These are phyloP conservation scores for Fusarium udum DNA, from an alignment of 2,329 filamentous ascomycete genomes.

Conservation along the genomic window DNA sequence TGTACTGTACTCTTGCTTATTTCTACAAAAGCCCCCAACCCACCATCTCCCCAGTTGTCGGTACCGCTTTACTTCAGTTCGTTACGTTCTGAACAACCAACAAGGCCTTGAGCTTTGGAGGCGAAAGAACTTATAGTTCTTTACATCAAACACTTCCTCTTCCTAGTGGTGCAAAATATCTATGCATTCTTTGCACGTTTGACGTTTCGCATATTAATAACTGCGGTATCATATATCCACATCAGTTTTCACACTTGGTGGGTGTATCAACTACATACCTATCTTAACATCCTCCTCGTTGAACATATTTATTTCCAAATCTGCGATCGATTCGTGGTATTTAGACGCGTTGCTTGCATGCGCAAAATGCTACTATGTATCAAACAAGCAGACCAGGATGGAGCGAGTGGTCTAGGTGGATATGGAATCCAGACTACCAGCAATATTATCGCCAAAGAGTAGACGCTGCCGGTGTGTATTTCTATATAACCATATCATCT, in stretches of 20 bases:
- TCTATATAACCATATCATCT: not conserved
- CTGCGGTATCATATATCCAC: not conserved
- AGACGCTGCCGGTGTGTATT: slow-evolving; percentile 43
- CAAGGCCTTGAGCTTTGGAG: slow-evolving; percentile 14
- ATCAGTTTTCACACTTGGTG: not conserved
- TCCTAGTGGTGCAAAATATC: not conserved
- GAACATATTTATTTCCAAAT: not conserved
- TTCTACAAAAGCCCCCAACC: slow-evolving; percentile 43
- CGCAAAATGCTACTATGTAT: slow-evolving; percentile 45
- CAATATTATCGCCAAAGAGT: slow-evolving; percentile 45
- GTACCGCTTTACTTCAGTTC: slow-evolving; percentile 22
- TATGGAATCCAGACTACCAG: slow-evolving; percentile 38
- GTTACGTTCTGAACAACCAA: slow-evolving; percentile 15
- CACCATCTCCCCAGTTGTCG: slow-evolving; percentile 28
- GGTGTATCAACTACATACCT: not conserved
- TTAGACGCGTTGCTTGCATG: slow-evolving; percentile 16
- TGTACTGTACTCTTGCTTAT: slow-evolving; percentile 7
- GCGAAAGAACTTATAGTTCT: not conserved
- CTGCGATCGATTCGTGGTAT: slow-evolving; percentile 7
- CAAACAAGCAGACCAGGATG: slow-evolving; percentile 35
- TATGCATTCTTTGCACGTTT: not conserved
- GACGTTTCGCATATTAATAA: not conserved
- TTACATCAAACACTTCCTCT: not conserved
- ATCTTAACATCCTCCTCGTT: not conserved
- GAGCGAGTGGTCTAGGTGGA: slow-evolving; percentile 44